Base-by-base conservation (phyloP, 176 grass and related monocot species). In the Echinochloa phyllopogon region DNA sequence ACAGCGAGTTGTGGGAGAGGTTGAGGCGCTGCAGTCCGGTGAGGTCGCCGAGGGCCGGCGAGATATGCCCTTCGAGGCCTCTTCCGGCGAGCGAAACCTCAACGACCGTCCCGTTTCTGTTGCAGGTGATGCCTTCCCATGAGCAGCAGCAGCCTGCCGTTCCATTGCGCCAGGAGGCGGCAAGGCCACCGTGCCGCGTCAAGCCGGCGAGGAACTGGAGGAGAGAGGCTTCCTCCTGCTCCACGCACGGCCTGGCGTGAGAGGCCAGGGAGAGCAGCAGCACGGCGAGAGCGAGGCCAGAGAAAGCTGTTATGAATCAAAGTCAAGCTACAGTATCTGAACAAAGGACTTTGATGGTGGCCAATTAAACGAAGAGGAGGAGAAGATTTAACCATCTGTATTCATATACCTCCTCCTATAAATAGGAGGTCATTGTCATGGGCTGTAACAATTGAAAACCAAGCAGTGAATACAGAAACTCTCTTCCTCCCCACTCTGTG, bases 141-240 rank as follows among this genome's bases (percentile, higher is more conserved):
- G 53, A 16, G 53, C 74, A 76, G 53, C 74, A 76, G 74, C 74
- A 76, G 20, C 23, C 38, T 21, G 3, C 17, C 33, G 6, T 4
- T 52, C 11, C 21, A 21, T 24, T 59, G 6, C 20, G 10, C 74
- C 74, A 76, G 6, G 36, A 76, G 6, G 6, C 11, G 0, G 53
- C 64, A 20, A 75, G 78, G 50, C 78, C 50, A 1, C 20, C 13
- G 0, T 45, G 36, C 2, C 0, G 57, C 0, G 80, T 60, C 0
- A 91, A 74, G 16, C 44, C 58, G 3, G 39, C 36, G 0, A 80
- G 48, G 75, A 91, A 62, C 56, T 25, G 76, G 65, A 91, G 80
- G 41, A 84, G 75, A 18, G 65, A 80, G 10, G 16, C 44, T 64
- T 27, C 84, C 38, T 91, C 85, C 44, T 63, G 50, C 23, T 50